Evolutionary conservation across 108 stramenopile genomes (phyloP).

Genomic region (Skeletonema menzelii): DNA sequence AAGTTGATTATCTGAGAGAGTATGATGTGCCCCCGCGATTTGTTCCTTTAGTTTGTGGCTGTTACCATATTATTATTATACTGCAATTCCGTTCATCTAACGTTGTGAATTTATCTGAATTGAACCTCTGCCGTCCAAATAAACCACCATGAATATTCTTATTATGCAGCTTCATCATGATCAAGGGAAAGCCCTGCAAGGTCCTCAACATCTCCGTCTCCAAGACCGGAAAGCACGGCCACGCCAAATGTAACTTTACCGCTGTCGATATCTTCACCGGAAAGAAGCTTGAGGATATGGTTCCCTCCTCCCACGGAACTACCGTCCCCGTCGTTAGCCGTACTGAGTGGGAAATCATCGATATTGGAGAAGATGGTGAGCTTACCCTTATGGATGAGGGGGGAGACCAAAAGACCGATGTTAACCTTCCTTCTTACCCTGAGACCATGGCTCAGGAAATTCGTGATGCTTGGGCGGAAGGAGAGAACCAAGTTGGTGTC

Average conservation of each 20-base stretch:
- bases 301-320: constrained; percentile 97
- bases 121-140: not conserved
- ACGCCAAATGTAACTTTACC: constrained; percentile 99
- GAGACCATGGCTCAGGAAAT: constrained; percentile 93
- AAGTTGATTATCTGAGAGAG: constrained; percentile 21
- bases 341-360: constrained; percentile 96
- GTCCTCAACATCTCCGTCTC: constrained; percentile 97
- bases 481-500: constrained; percentile 84
- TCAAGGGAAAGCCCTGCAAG: constrained; percentile 99
- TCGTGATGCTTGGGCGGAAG: constrained; percentile 90
- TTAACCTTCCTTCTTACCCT: constrained; percentile 92
- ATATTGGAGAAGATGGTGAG: constrained; percentile 96
- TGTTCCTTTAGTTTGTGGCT: not conserved
- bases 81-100: not conserved
- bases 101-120: not conserved
- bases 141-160: not conserved
- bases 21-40: not conserved
- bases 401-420: constrained; percentile 97
- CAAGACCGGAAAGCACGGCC: constrained; percentile 99
- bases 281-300: constrained; percentile 99
- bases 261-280: constrained; percentile 99
- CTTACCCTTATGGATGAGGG: constrained; percentile 97
- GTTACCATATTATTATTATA: no score
- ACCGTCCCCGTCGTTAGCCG: constrained; percentile 96
- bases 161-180: constrained; percentile 83